Percentiles rank a stretch among this genome's conserved stretches.
These are phyloP conservation scores for Penicillium longicatenatum DNA, from an alignment of 495 filamentous ascomycete species.

Conservation along the genomic window DNA sequence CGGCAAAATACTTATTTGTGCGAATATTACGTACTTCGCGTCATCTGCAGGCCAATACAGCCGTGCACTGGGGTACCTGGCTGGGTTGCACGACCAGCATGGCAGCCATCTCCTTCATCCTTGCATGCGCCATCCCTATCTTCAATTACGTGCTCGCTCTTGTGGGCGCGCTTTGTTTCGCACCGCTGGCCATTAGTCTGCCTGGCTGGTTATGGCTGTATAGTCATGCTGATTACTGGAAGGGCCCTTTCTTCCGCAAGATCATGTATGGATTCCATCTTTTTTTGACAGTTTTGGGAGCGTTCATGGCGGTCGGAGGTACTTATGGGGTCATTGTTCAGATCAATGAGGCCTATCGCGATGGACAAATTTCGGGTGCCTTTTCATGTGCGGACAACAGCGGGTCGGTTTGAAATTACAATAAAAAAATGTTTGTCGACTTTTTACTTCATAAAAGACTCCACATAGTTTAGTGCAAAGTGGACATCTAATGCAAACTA, in stretches of 20 bases:
- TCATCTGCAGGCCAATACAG: slow-evolving; percentile 58
- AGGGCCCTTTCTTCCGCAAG: slow-evolving; percentile 17
- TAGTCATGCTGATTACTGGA: slow-evolving; percentile 40
- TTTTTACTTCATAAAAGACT: not conserved
- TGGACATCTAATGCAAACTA: not conserved
- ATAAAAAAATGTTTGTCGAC: too few relatives aligned
- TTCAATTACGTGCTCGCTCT: slow-evolving; percentile 64
- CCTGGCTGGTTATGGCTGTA: slow-evolving; percentile 52
- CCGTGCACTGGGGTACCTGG: slow-evolving; percentile 55
- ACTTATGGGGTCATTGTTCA: slow-evolving; percentile 43
- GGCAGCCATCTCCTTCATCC: slow-evolving; percentile 62
- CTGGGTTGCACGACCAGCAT: slow-evolving; percentile 53
- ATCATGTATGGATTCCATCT: slow-evolving; percentile 29
- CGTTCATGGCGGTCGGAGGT: slow-evolving; percentile 43
- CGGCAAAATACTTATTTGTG: slow-evolving; percentile 65
- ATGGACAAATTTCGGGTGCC: slow-evolving; percentile 38
- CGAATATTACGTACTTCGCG: slow-evolving; percentile 55
- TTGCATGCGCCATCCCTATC: slow-evolving; percentile 70
- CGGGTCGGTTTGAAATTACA: slow-evolving; percentile 13
- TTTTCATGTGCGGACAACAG: slow-evolving; percentile 48
- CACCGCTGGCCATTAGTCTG: slow-evolving; percentile 42
- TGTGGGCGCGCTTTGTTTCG: slow-evolving; percentile 40
- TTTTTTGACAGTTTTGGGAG: slow-evolving; percentile 33
- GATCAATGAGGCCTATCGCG: slow-evolving; percentile 40
- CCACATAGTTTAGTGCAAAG: not conserved